phyloP scores from a whole-genome alignment of 2,329 filamentous ascomycete genomes.

The Westerdykella sp. region DNA sequence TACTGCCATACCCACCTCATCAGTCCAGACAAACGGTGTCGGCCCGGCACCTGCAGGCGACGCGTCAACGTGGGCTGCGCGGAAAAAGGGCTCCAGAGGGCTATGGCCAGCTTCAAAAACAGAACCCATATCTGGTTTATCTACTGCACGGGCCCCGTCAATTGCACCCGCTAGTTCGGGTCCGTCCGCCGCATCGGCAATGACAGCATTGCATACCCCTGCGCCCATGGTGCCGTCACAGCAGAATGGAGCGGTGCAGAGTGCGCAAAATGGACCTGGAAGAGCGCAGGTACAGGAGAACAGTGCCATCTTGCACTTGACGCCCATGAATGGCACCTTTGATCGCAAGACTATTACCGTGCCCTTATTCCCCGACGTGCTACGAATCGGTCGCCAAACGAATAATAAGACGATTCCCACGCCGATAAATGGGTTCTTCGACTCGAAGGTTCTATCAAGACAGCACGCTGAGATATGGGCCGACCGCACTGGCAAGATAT shows the following conservation, averaged over 20 bases:
- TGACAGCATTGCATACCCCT: slow-evolving; percentile 58
- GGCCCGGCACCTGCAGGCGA: slow-evolving; percentile 31
- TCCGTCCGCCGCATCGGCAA: slow-evolving; percentile 54
- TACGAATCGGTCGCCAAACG: slow-evolving; percentile 92
- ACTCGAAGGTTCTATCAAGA: slow-evolving; percentile 93
- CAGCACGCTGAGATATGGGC: slow-evolving; percentile 97
- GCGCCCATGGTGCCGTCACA: slow-evolving; percentile 61
- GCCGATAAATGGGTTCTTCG: slow-evolving; percentile 87
- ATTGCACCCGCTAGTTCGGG: slow-evolving; percentile 54
- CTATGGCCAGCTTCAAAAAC: slow-evolving; percentile 62
- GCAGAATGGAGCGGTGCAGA: slow-evolving; percentile 56
- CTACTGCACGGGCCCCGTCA: slow-evolving; percentile 56
- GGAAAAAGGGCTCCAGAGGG: slow-evolving; percentile 49
- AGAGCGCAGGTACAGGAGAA: slow-evolving; percentile 49
- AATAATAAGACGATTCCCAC: slow-evolving; percentile 95
- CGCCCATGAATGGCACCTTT: slow-evolving; percentile 93
- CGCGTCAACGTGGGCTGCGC: slow-evolving; percentile 36
- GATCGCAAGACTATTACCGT: slow-evolving; percentile 95
- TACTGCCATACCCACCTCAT: slow-evolving; percentile 58
- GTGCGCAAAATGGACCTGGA: slow-evolving; percentile 53
- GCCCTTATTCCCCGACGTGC: slow-evolving; percentile 85
- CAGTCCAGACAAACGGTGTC: slow-evolving; percentile 57
- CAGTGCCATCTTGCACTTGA: slow-evolving; percentile 73
- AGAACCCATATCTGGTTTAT: slow-evolving; percentile 58
- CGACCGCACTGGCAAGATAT: slow-evolving; percentile 77